Percentiles rank a stretch among this genome's conserved stretches.
These are phyloP conservation scores for Calonectria ilicicola DNA, from an alignment of 2,329 filamentous ascomycete genomes.

Conservation along the genomic window DNA sequence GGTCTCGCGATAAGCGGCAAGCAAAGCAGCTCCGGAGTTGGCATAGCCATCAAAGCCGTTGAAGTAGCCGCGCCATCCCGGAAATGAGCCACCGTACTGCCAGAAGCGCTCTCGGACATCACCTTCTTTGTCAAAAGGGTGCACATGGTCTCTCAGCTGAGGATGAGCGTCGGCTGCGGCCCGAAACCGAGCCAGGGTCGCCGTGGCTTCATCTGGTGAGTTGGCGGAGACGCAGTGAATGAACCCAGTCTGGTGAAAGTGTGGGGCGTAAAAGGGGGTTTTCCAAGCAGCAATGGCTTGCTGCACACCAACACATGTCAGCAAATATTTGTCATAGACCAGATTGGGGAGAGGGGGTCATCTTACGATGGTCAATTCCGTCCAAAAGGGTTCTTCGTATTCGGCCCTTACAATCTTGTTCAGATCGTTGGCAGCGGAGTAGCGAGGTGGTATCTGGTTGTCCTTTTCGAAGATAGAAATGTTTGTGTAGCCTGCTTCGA, in stretches of 20 bases:
- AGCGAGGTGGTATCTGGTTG: constrained; percentile 18
- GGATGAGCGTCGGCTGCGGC: constrained; percentile 55
- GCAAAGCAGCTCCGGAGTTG: constrained; percentile 64
- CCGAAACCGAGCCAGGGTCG: constrained; percentile 44
- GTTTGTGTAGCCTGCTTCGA: constrained; percentile 15
- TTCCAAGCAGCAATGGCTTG: constrained; percentile 23
- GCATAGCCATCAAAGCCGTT: constrained; percentile 69
- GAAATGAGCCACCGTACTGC: constrained; percentile 58
- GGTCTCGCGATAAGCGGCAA: constrained; percentile 52
- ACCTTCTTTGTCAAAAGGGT: constrained; percentile 47
- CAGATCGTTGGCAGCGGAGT: constrained; percentile 22
- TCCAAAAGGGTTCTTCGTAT: constrained; percentile 25
- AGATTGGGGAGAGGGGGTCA: no score
- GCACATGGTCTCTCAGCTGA: constrained; percentile 54
- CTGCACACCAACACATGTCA: background rate
- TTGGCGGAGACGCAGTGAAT: constrained; percentile 20
- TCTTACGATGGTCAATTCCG: constrained; percentile 18
- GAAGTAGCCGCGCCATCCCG: constrained; percentile 67
- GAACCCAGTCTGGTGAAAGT: constrained; percentile 25
- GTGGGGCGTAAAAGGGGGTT: constrained; percentile 23
- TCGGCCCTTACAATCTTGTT: constrained; percentile 29
- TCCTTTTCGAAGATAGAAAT: constrained; percentile 24
- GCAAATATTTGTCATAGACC: background rate
- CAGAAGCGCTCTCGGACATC: constrained; percentile 58
- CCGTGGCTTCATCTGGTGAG: constrained; percentile 16